A percentile compares a stretch with the other conserved stretches of the same genome.
Conservation (phyloP, 108 stramenopile species). For the Mayamaea pseudoterrestris region DNA sequence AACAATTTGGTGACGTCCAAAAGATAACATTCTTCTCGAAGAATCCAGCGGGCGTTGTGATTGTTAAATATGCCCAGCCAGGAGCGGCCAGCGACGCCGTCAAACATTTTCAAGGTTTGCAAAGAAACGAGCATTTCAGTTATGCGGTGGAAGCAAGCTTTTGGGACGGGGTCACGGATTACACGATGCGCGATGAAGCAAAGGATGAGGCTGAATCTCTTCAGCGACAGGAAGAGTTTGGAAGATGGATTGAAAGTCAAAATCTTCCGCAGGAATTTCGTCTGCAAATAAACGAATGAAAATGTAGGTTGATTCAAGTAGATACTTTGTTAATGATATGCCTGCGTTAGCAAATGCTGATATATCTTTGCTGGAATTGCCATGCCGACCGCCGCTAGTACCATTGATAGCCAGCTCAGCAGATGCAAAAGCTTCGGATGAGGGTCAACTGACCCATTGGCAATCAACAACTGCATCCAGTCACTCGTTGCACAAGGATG, state of each 20-base stretch:
- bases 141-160: constrained; percentile 50
- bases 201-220: constrained; percentile 50
- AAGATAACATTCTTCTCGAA: constrained; percentile 91
- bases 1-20: constrained; percentile 64
- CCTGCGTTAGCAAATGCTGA: constrained; percentile 4
- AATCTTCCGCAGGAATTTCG: constrained; percentile 84
- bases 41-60: constrained; percentile 66
- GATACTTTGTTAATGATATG: not conserved
- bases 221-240: constrained; percentile 88
- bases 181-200: constrained; percentile 47
- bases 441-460: not conserved
- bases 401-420: constrained; percentile 69
- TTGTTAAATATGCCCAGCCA: constrained; percentile 80
- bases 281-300: constrained; percentile 17
- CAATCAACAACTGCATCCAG: constrained; percentile 22
- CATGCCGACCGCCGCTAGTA: constrained; percentile 50
- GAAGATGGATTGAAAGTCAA: constrained; percentile 90
- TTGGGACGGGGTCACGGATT: constrained; percentile 96
- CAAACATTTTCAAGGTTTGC: constrained; percentile 8
- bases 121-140: not conserved
- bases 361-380: constrained; percentile 23
- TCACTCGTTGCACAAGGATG: constrained; percentile 60
- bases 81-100: constrained; percentile 77
- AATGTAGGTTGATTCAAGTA: too few species aligned
- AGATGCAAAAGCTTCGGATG: constrained; percentile 7